Evolutionary conservation across 352 stramenopile species (phyloP).

Genomic region (Phytopythium ostracodes): DNA sequence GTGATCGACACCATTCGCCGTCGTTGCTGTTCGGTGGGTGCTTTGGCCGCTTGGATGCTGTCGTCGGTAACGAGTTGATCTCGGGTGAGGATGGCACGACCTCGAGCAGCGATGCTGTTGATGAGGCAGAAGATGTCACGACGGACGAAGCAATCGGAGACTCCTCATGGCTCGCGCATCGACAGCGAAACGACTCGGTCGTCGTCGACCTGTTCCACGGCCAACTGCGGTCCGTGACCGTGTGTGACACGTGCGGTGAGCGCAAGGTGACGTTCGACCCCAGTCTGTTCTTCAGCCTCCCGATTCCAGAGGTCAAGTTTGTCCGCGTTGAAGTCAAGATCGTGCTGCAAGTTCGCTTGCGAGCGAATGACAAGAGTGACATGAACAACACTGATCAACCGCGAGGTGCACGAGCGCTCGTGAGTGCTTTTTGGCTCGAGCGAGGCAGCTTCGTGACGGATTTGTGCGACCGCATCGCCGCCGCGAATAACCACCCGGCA

Average conservation of each 20-base stretch:
- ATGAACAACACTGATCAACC: conserved; percentile 6
- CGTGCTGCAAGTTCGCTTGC: conserved; percentile 48
- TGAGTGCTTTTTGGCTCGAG: conserved; percentile 53
- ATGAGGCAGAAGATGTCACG: conserved; percentile 10
- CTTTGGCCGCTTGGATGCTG: conserved; percentile 21
- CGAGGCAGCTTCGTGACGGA: conserved; percentile 35
- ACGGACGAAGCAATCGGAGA: conserved; percentile 80
- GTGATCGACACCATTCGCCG: conserved; percentile 30
- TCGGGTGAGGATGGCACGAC: conserved; percentile 30
- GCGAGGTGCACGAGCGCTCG: conserved; percentile 13
- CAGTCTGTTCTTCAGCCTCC: conserved; percentile 94
- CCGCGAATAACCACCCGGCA: conserved; percentile 20
- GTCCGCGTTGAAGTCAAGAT: conserved; percentile 64
- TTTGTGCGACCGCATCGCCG: conserved; percentile 48
- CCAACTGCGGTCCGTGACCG: conserved; percentile 93
- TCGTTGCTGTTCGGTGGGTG: conserved; percentile 16
- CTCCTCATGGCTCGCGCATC: conserved; percentile 91
- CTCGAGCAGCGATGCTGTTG: neutral
- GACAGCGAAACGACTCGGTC: conserved; percentile 92
- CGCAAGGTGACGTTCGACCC: conserved; percentile 97
- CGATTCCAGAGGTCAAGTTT: conserved; percentile 85
- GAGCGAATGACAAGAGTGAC: neutral
- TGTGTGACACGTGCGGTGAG: conserved; percentile 90
- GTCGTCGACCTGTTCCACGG: conserved; percentile 96
- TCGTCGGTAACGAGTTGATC: conserved; percentile 27